Base-by-base conservation (phyloP, 2,329 filamentous ascomycete species). In the Pyricularia sp. region DNA sequence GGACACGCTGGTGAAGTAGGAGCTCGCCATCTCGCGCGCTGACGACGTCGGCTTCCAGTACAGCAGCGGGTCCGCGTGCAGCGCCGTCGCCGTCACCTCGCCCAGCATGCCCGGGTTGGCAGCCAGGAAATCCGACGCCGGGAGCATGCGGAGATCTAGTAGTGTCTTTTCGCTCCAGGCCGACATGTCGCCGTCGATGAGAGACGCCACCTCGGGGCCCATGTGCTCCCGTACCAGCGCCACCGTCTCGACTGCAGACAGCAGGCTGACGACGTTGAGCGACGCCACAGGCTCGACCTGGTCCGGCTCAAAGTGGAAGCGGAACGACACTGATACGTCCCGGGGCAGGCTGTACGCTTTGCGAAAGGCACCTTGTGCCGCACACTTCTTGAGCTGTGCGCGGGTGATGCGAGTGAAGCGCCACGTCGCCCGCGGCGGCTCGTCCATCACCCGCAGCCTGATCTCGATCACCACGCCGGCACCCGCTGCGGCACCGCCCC, bases 51-150 rank as follows among this genome's bases (percentile, higher is more conserved):
- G 26, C 64, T 65, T 65, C 64, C 64, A 65, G 64, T 65, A 65
- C 20, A 23, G 30, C 31, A 65, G 64, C 64, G 64, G 64, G 28
- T 42, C 30, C n/a, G 17, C 64, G 64, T 65, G 64, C 64, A 65
- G 64, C 31, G 64, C 64, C n/a, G 10, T 28, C 10, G 64, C 64
- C 64, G 64, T 65, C 64, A 65, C 64, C 64, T 65, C 64, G 64
- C 64, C 64, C 64, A 65, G 64, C 64, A 65, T 42, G 5, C 76
- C 79, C 6, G 69, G 64, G 71, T 83, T 80, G 20, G 73, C 69
- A 0, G 74, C 69, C 20, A 72, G 74, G 71, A 83, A 83, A 0
- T 74, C 69, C 0, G 72, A 65, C 10, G 64, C 64, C 12, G 64
- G 64, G 6, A 65, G 64, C 64, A 65, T 65, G 64, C 64, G 64